Evolutionary conservation across 2,329 filamentous ascomycete species (phyloP).

Genomic region (Aspergillus floridensis): DNA sequence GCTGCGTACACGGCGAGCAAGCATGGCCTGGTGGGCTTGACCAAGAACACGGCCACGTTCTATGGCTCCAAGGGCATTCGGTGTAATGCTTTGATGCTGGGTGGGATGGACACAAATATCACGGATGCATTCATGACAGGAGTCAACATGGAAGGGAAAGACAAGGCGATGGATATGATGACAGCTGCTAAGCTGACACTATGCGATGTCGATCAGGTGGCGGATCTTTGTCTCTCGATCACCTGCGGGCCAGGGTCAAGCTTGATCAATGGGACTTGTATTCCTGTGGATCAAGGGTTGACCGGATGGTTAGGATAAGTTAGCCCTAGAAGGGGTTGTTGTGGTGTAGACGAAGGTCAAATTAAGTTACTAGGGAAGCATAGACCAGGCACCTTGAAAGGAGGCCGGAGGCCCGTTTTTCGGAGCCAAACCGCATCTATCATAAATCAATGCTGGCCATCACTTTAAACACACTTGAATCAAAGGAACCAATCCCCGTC

Average conservation of each 20-base stretch:
- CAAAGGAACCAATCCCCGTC: too few species aligned
- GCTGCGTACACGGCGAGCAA: slow-evolving; percentile 55
- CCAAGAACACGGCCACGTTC: slow-evolving; percentile 57
- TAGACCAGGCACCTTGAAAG: too few species aligned
- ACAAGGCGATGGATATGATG: slow-evolving; percentile 17
- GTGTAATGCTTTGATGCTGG: slow-evolving; percentile 52
- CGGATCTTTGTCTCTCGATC: slow-evolving; percentile 28
- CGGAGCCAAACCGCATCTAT: too few species aligned
- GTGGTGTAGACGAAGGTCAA: too few species aligned
- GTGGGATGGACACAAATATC: slow-evolving; percentile 59
- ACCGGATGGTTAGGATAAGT: neutral
- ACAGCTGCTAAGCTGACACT: slow-evolving; percentile 15
- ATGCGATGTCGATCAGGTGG: slow-evolving; percentile 27
- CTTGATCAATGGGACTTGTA: slow-evolving; percentile 30
- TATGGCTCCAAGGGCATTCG: slow-evolving; percentile 57
- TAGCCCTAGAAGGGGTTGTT: too few species aligned
- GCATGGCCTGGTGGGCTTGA: slow-evolving; percentile 54
- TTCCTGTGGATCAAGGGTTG: slow-evolving; percentile 31
- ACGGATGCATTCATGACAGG: slow-evolving; percentile 40
- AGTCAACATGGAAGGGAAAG: slow-evolving; percentile 25
- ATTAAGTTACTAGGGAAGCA: too few species aligned
- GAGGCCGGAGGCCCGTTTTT: too few species aligned
- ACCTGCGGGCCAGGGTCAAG: slow-evolving; percentile 24
- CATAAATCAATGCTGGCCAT: too few species aligned
- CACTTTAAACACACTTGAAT: too few species aligned